Evolutionary conservation across 805 yeast genomes (phyloP).

Genomic region (Wickerhamomyces xylosicus): DNA sequence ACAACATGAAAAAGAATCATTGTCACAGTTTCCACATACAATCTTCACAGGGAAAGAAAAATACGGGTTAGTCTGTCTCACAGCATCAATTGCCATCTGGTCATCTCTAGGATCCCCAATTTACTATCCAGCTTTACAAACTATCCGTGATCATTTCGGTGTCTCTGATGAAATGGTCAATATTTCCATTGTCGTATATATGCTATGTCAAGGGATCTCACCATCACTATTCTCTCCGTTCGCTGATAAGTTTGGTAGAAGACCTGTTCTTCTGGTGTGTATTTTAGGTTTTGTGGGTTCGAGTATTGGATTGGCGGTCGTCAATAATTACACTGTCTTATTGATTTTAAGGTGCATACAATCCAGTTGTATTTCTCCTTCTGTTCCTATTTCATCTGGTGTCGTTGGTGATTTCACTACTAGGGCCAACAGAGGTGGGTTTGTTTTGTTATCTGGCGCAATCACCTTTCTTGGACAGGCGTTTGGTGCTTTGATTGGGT

Average conservation of each 20-base stretch:
- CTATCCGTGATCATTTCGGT: slow-evolving; percentile 42
- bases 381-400: slow-evolving; percentile 61
- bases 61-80: slow-evolving; percentile 26
- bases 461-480: slow-evolving; percentile 64
- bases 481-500: slow-evolving; percentile 65
- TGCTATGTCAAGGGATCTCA: slow-evolving; percentile 64
- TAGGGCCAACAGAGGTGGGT: slow-evolving; percentile 56
- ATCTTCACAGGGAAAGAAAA: slow-evolving; percentile 34
- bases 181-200: slow-evolving; percentile 66
- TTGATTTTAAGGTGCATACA: slow-evolving; percentile 63
- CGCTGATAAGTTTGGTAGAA: slow-evolving; percentile 63
- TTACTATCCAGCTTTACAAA: slow-evolving; percentile 67
- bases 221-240: slow-evolving; percentile 62
- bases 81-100: slow-evolving; percentile 44
- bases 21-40: slow-evolving; percentile 21
- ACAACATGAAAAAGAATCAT: too few species aligned
- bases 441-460: slow-evolving; percentile 57
- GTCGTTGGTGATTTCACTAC: slow-evolving; percentile 66
- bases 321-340: slow-evolving; percentile 49
- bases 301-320: slow-evolving; percentile 55
- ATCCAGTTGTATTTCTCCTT: slow-evolving; percentile 69
- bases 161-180: slow-evolving; percentile 51
- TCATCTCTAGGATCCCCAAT: slow-evolving; percentile 70
- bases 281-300: slow-evolving; percentile 46
- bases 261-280: slow-evolving; percentile 54